Evolutionary conservation across 768 basidiomycete species (phyloP).

Genomic region (Heimioporus sp.): DNA sequence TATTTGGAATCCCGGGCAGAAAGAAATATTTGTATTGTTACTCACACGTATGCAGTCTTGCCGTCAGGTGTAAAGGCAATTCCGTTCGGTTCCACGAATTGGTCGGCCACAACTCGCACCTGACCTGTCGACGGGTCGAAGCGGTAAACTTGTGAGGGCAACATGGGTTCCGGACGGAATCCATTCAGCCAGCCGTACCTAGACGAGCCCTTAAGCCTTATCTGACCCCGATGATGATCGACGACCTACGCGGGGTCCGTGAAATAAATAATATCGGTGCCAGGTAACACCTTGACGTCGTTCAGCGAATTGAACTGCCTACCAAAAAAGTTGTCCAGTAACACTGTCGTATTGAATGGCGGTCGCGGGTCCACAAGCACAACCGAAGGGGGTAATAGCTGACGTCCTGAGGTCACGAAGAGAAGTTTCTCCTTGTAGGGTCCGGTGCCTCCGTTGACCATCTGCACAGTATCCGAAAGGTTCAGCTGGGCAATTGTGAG

Average conservation of each 20-base stretch:
- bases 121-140: constrained; percentile 57
- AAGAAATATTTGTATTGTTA: neutral
- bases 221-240: neutral
- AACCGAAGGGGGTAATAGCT: constrained; percentile 57
- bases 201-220: neutral
- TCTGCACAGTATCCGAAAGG: constrained; percentile 57
- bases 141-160: constrained; percentile 63
- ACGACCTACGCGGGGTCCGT: constrained; percentile 62
- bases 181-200: constrained; percentile 65
- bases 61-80: constrained; percentile 71
- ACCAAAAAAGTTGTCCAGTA: constrained; percentile 78
- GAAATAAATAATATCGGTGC: constrained; percentile 67
- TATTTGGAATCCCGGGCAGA: constrained; percentile 6
- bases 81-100: constrained; percentile 73
- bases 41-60: constrained; percentile 60
- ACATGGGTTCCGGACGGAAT: constrained; percentile 63
- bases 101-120: constrained; percentile 73
- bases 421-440: constrained; percentile 57
- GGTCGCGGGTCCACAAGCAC: constrained; percentile 60
- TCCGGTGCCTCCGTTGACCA: constrained; percentile 70
- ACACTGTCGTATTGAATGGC: constrained; percentile 64
- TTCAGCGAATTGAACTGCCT: constrained; percentile 82
- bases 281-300: constrained; percentile 72
- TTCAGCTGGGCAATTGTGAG: constrained; percentile 43
- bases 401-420: constrained; percentile 66